phyloP scores from a whole-genome alignment of 495 filamentous ascomycete species.

The Penicillium samsonianum region DNA sequence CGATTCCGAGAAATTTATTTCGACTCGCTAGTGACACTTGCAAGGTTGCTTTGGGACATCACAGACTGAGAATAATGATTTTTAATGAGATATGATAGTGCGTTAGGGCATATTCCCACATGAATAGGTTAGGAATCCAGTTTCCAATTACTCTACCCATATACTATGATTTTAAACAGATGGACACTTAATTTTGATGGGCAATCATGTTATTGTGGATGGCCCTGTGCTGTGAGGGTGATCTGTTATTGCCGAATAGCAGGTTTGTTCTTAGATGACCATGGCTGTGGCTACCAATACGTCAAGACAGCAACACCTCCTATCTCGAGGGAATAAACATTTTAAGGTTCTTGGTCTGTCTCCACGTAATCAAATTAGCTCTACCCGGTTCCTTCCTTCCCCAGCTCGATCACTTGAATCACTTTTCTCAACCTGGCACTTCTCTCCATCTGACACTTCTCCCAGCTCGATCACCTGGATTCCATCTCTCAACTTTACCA shows the following conservation, averaged over 20 bases:
- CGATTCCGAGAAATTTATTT: slow-evolving; percentile 67
- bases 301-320: too few relatives aligned
- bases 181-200: background rate
- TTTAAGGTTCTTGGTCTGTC: too few relatives aligned
- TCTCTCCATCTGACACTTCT: too few relatives aligned
- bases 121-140: background rate
- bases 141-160: background rate
- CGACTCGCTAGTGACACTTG: slow-evolving; percentile 34
- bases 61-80: background rate
- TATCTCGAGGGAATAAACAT: too few relatives aligned
- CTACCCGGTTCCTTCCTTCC: too few relatives aligned
- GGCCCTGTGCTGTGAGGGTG: too few relatives aligned
- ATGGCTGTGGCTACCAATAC: too few relatives aligned
- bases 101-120: background rate
- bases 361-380: too few relatives aligned
- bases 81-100: slow-evolving; percentile 5
- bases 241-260: background rate
- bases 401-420: too few relatives aligned
- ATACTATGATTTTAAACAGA: background rate
- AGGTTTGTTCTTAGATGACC: background rate
- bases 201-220: background rate
- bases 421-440: too few relatives aligned
- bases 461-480: too few relatives aligned
- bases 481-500: too few relatives aligned
- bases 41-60: background rate